Evolutionary conservation across 2,329 filamentous ascomycete genomes (phyloP).

Genomic region (Aaosphaeria pasadenensis): DNA sequence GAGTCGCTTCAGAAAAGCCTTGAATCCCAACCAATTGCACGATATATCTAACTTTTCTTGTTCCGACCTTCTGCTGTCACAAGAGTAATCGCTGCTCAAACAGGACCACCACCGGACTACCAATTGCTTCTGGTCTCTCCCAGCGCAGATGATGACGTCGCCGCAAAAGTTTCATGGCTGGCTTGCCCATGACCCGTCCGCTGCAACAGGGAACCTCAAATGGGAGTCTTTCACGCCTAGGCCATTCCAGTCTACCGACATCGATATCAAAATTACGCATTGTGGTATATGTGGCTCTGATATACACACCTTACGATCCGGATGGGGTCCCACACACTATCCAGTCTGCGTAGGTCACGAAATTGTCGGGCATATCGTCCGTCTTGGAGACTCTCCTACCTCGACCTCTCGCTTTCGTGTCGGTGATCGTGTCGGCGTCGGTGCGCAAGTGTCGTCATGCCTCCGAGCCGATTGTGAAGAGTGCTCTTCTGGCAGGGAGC

Average conservation of each 20-base stretch:
- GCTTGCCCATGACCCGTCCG: constrained; percentile 50
- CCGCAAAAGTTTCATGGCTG: constrained; percentile 55
- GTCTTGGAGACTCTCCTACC: constrained; percentile 31
- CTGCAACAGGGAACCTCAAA: constrained; percentile 53
- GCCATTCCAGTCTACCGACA: constrained; percentile 31
- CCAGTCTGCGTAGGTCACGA: constrained; percentile 43
- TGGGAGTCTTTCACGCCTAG: constrained; percentile 51
- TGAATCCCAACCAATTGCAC: too few species aligned
- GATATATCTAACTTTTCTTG: too few species aligned
- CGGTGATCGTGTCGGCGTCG: constrained; percentile 59
- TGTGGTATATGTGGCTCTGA: constrained; percentile 32
- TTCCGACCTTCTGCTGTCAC: too few species aligned
- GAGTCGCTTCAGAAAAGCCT: too few species aligned
- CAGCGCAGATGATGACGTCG: constrained; percentile 19
- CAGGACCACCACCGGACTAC: too few species aligned
- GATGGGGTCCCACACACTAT: constrained; percentile 46
- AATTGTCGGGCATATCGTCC: constrained; percentile 39
- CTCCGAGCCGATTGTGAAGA: constrained; percentile 50
- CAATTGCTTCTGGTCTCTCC: not conserved
- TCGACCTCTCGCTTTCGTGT: constrained; percentile 51
- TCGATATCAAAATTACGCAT: constrained; percentile 30
- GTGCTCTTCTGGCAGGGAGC: constrained; percentile 46
- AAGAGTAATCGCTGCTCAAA: too few species aligned
- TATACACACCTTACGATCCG: constrained; percentile 38
- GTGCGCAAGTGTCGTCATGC: constrained; percentile 50